Conservation (phyloP, 768 basidiomycete species). For the Collybia sordida region DNA sequence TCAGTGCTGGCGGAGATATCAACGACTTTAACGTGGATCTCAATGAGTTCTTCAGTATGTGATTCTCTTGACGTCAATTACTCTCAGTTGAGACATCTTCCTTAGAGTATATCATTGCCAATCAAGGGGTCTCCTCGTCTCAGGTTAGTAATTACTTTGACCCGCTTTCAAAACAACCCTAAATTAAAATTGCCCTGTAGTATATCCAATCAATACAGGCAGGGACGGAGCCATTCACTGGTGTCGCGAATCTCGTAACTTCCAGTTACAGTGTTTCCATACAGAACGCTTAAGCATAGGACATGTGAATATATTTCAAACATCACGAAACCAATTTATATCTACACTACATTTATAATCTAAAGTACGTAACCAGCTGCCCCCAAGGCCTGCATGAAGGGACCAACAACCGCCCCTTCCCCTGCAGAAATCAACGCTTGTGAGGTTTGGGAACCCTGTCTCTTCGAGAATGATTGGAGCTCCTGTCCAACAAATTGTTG, state of each 20-base stretch:
- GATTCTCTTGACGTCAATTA: neutral
- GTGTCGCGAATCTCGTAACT: slow-evolving; percentile 45
- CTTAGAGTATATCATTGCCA: slow-evolving; percentile 43
- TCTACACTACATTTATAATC: neutral
- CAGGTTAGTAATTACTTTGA: slow-evolving; percentile 33
- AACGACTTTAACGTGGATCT: slow-evolving; percentile 51
- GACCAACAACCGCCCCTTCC: slow-evolving; percentile 21
- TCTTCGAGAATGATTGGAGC: slow-evolving; percentile 34
- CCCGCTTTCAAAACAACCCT: neutral
- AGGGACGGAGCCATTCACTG: slow-evolving; percentile 56
- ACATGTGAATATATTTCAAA: no score
- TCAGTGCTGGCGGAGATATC: slow-evolving; percentile 46
- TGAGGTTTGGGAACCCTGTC: slow-evolving; percentile 31
- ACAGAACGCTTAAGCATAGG: no score
- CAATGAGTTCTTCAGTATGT: slow-evolving; percentile 54
- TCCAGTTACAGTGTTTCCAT: slow-evolving; percentile 7
- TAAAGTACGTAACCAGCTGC: slow-evolving; percentile 23
- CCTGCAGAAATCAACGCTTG: slow-evolving; percentile 36
- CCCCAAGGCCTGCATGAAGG: slow-evolving; percentile 25
- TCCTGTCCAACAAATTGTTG: slow-evolving; percentile 51
- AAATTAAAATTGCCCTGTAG: no score
- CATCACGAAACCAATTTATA: no score
- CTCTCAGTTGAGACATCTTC: neutral
- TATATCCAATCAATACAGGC: slow-evolving; percentile 55
- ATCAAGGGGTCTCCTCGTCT: slow-evolving; percentile 46